Evolutionary conservation across 345 rosid species (phyloP), one percentile per base, ranked within the genome.

Genomic region (Atalantia buxifolia): DNA sequence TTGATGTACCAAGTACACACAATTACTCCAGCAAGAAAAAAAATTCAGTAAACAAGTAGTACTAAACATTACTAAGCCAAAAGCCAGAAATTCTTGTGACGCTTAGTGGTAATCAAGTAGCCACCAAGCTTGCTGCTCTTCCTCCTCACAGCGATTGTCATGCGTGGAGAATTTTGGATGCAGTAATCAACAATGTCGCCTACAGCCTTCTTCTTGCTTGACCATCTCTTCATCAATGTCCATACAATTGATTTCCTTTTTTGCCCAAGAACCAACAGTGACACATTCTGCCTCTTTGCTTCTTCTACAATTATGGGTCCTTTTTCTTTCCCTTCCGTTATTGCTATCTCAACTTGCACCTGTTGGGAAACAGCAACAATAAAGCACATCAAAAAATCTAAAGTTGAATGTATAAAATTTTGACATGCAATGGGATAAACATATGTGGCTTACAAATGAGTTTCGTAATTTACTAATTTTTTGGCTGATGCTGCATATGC

Each of bases 1-100:
- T 21, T 21, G 48, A 66, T 22, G 48, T 4, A 14, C 21, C 27
- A 9, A 5, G 62, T n/a, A 7, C 62, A 55, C n/a, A 9, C 10
- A 66, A 35, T 66, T 21, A 35, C n/a, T 35, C n/a, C 28, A 35
- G 36, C 27, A 9, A 35, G 22, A 13, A 10, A 8, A 50, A 30
- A 9, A 19, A 18, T 4, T 40, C 2, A 31, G 9, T 31, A 14
- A 22, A n/a, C 27, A 57, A 18, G 6, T 33, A 12, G 6, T 55
- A 19, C 5, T 12, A 35, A 64, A 56, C 12, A 13, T 56, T 68
- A 38, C 83, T 81, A 95, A 84, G 99, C 99, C 63, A 93, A 84
- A 62, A 92, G 98, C 99, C 99, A 95, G 79, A 95, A 95, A 10
- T 91, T 92, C 57, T 88, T 93, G 84, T 92, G 99, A 66, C 97